A percentile compares a stretch with the other conserved stretches of the same genome.
Conservation (phyloP, 345 rosid genomes). For the Nasturtium officinale region DNA sequence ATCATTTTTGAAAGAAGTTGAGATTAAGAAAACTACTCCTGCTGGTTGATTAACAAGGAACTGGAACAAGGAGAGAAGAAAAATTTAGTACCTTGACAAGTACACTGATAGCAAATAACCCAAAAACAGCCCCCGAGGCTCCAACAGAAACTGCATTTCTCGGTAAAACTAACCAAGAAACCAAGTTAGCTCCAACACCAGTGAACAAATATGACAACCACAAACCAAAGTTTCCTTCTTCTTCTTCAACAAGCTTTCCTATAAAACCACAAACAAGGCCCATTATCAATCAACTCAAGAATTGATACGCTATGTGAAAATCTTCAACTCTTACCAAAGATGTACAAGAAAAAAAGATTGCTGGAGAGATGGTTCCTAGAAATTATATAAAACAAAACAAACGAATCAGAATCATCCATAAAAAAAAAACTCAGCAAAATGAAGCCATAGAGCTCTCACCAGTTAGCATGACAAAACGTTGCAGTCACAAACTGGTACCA, state of each 20-base stretch:
- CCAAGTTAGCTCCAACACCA: slow-evolving; percentile 87
- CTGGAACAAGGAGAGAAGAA: slow-evolving; percentile 1
- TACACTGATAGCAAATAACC: slow-evolving; percentile 83
- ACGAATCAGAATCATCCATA: slow-evolving; percentile 8
- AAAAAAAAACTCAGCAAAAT: background rate
- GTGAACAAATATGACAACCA: slow-evolving; percentile 84
- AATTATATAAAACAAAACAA: slow-evolving; percentile 7
- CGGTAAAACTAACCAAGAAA: slow-evolving; percentile 90
- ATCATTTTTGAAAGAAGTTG: slow-evolving; percentile 21
- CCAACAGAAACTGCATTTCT: slow-evolving; percentile 91
- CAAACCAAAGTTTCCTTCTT: slow-evolving; percentile 79
- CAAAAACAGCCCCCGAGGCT: slow-evolving; percentile 96
- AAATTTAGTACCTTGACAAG: slow-evolving; percentile 69
- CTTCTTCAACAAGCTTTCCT: slow-evolving; percentile 98
- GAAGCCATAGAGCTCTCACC: slow-evolving; percentile 55
- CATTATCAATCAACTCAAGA: slow-evolving; percentile 21
- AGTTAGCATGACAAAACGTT: slow-evolving; percentile 89
- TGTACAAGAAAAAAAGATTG: slow-evolving; percentile 94
- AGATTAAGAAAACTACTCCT: background rate
- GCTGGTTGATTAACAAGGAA: slow-evolving; percentile 20
- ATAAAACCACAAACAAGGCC: slow-evolving; percentile 25
- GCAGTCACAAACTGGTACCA: slow-evolving; percentile 96
- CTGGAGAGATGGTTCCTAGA: slow-evolving; percentile 94
- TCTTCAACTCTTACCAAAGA: slow-evolving; percentile 70
- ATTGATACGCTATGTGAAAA: slow-evolving; percentile 28